Evolutionary conservation across 139 green algal genomes (phyloP), one percentile per base, ranked within the genome.

Genomic region (Chlamydomonas applanata): DNA sequence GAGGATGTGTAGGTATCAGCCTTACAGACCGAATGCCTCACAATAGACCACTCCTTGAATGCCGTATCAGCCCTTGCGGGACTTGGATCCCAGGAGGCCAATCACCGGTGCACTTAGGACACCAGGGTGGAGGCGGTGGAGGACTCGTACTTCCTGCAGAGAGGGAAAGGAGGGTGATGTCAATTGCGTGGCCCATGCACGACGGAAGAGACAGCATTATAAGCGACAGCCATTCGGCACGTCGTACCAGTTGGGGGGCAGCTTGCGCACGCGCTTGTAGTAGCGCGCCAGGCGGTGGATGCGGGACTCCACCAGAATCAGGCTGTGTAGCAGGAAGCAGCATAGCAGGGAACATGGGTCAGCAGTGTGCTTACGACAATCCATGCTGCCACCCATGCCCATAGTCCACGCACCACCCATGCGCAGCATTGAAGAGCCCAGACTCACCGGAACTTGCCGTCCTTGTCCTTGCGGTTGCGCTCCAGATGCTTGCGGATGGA

Each of bases 251-350:
- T 83, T 95, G 30, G 91, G 88, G 56, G 91, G 82, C 75, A 97
- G 80, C 87, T 96, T 96, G 83, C 90, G 90, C 27, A 78, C 80
- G 59, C 75, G 75, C 90, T 96, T 98, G 93, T 98, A 99, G 94
- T 99, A 99, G 68, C 96, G 92, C 1, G 96, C 95, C 68, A 99
- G 90, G 75, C 96, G 86, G 92, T 99, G 96, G 79, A 99, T 99
- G 71, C 96, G 90, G 76, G 81, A 93, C 92, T 99, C 95, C 66
- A 97, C 90, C 64, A 96, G 83, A 87, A 96, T 96, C 17, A 95
- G 85, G 66, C 90, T 82, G 85, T 91, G 92, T 75, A 19, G 7
- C 40, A 62, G 35, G 19, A 9, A 70, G 34, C 17, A 7, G 14
- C 34, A 57, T 35, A n/a, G 64, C 34, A 71, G 24, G 5, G 54